Evolutionary conservation across 2,329 filamentous ascomycete species (phyloP), one percentile per base, ranked within the genome.

Genomic region (Lomentospora prolificans): DNA sequence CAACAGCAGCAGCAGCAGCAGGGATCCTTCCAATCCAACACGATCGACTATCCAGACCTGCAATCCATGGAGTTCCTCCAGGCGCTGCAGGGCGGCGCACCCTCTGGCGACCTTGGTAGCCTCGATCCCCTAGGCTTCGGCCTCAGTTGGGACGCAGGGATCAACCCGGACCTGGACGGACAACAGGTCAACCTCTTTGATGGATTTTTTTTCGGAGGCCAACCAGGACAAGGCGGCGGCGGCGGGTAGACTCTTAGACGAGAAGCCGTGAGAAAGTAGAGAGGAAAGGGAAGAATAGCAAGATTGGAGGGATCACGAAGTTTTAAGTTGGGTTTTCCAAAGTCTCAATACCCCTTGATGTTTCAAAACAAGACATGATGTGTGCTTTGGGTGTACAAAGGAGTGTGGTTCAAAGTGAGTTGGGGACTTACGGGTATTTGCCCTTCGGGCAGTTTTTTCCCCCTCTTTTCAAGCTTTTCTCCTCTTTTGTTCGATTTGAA

Each of bases 101-200:
- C 56, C 51, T 19, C 57, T 58, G 56, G 58, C 67, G 64, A 78
- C 36, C 69, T 79, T 61, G 65, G 73, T 60, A 75, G 79, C 67
- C 74, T 84, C 62, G 84, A 87, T 60, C 53, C 53, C 5, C 74
- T 88, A 50, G 84, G 83, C 0, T 84, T 85, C 60, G 84, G 84
- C 56, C 75, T 89, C 50, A 84, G 83, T 31, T 83, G 81, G 79
- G 76, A 82, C 58, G 74, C 76, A 10, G 76, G 82, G 62, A 82
- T 86, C 61, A 84, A 86, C 62, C 85, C 77, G 57, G 75, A 75
- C 57, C 78, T 83, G 50, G 75, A 75, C 53, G 74, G 80, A 64
- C 77, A 82, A 66, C 76, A 82, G 64, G 76, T 87, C 64, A 80
- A 87, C 57, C 77, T 85, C 0, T 88, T 89, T 67, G 85, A 88